phyloP scores from a whole-genome alignment of 2,329 filamentous ascomycete species.

The Xylariaceae sp. region DNA sequence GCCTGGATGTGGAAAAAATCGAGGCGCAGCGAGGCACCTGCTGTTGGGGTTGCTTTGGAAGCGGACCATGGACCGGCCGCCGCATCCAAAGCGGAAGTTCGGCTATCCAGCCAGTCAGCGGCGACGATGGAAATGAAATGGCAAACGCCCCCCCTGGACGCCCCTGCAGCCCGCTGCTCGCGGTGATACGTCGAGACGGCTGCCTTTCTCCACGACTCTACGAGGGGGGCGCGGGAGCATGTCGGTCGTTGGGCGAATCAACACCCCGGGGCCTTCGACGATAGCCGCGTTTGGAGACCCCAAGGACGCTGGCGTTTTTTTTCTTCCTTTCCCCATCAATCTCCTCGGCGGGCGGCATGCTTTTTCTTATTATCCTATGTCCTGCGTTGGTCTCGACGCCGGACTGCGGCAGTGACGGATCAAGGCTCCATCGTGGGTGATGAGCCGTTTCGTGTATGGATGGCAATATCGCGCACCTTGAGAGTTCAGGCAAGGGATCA shows the following conservation, averaged over 20 bases:
- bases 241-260: constrained; percentile 11
- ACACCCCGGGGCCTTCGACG: constrained; percentile 5
- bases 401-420: no score
- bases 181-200: not conserved
- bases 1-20: no score
- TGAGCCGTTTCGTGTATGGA: no score
- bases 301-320: constrained; percentile 4
- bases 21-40: no score
- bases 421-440: no score
- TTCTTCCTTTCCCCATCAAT: not conserved
- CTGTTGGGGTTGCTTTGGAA: no score
- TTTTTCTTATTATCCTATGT: no score
- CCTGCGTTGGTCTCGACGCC: no score
- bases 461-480: no score
- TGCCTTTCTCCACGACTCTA: not conserved
- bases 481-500: no score
- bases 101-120: constrained; percentile 16
- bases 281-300: constrained; percentile 18
- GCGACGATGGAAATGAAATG: constrained; percentile 2
- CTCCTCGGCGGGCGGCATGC: no score
- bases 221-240: constrained; percentile 2
- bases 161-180: constrained; percentile 7
- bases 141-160: constrained; percentile 10
- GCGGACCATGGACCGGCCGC: no score
- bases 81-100: constrained; percentile 2